Evolutionary conservation across 148 eudicot genomes (phyloP).

Genomic region (Rhododendron henanense): DNA sequence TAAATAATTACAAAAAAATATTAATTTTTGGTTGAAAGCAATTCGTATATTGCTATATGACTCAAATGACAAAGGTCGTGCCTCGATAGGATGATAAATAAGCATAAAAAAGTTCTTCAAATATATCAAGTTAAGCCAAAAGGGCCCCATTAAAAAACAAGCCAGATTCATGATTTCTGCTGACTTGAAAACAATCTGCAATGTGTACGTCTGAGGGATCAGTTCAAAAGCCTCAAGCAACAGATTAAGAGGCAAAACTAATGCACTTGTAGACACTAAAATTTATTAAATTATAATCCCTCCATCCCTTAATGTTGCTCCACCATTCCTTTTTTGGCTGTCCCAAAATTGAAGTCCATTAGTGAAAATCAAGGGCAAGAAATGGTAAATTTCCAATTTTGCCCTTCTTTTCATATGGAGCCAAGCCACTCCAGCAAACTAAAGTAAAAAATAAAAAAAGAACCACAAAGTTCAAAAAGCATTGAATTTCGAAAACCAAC

Average conservation of each 20-base stretch:
- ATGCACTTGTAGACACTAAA: too few species aligned
- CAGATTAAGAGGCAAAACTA: background rate
- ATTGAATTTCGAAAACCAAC: too few species aligned
- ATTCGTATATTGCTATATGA: background rate
- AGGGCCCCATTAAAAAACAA: background rate
- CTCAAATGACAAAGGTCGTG: background rate
- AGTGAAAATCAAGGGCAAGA: too few species aligned
- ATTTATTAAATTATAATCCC: too few species aligned
- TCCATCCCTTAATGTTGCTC: too few species aligned
- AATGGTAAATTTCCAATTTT: too few species aligned
- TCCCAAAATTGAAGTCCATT: too few species aligned
- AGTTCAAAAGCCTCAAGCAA: background rate
- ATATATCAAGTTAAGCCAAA: background rate
- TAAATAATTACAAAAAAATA: background rate
- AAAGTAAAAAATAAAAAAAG: too few species aligned
- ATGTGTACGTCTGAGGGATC: background rate
- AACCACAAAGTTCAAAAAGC: too few species aligned
- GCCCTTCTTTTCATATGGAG: too few species aligned
- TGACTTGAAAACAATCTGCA: background rate
- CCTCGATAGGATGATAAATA: background rate
- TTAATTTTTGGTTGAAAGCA: background rate
- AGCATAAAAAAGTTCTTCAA: background rate
- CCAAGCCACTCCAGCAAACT: too few species aligned
- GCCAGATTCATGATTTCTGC: background rate
- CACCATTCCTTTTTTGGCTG: too few species aligned